phyloP scores from a whole-genome alignment of 208 protist species.

The Blechomonas ayalai region DNA sequence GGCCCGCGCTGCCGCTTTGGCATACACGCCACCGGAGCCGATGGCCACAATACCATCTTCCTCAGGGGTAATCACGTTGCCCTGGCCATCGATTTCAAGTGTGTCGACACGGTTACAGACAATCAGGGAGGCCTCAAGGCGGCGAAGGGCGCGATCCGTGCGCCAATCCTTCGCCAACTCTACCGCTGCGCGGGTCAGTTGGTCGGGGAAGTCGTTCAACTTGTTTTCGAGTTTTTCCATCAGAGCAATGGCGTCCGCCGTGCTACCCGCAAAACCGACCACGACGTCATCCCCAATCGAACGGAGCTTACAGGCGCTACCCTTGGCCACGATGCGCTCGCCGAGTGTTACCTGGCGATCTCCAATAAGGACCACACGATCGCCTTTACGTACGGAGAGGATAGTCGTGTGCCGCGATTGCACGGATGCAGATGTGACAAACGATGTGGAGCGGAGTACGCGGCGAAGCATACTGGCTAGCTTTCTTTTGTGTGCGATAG shows the following conservation, averaged over 20 bases:
- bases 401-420: conserved; percentile 89
- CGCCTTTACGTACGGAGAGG: conserved; percentile 88
- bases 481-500: too few species aligned
- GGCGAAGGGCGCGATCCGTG: conserved; percentile 90
- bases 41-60: conserved; percentile 93
- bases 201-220: conserved; percentile 89
- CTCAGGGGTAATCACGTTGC: conserved; percentile 93
- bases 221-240: conserved; percentile 94
- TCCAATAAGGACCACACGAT: conserved; percentile 90
- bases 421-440: conserved; percentile 16
- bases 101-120: conserved; percentile 87
- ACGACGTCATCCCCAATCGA: conserved; percentile 74
- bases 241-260: conserved; percentile 94
- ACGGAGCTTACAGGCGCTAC: conserved; percentile 78
- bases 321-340: conserved; percentile 88
- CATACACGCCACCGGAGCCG: conserved; percentile 91
- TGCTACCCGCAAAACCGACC: conserved; percentile 91
- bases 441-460: conserved; percentile 20
- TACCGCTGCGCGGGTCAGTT: conserved; percentile 90
- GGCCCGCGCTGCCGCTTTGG: conserved; percentile 90
- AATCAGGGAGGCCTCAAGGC: conserved; percentile 92
- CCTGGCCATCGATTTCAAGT: conserved; percentile 92
- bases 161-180: conserved; percentile 95
- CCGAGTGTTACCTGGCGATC: conserved; percentile 94
- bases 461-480: conserved; percentile 24